Evolutionary conservation across 208 protist genomes (phyloP).

Genomic region (Angomonas ambiguus): DNA sequence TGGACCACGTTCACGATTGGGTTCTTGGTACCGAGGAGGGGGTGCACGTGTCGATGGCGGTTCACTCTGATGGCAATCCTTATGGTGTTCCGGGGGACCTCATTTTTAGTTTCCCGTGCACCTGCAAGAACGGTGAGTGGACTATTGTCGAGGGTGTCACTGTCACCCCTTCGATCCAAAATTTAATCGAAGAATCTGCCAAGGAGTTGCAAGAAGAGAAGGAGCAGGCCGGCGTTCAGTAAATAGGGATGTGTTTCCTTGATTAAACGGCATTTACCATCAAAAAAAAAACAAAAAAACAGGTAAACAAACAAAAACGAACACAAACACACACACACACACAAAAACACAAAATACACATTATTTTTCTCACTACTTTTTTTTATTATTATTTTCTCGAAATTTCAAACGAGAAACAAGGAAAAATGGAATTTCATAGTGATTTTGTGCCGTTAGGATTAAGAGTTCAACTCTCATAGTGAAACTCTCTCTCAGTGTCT

Average conservation of each 20-base stretch:
- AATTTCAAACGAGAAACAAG: slow-evolving; percentile 2
- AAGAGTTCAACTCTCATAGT: neutral
- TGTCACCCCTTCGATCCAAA: slow-evolving; percentile 20
- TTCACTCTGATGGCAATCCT: slow-evolving; percentile 84
- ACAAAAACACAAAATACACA: neutral
- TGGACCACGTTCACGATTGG: slow-evolving; percentile 77
- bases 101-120: slow-evolving; percentile 94
- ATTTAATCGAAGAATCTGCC: slow-evolving; percentile 29
- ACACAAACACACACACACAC: neutral
- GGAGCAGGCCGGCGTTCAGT: slow-evolving; percentile 14
- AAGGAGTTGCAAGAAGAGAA: slow-evolving; percentile 56
- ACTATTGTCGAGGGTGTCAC: slow-evolving; percentile 66
- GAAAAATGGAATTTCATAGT: too few species aligned
- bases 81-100: slow-evolving; percentile 90
- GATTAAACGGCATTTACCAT: neutral
- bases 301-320: neutral
- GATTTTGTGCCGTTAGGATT: neutral
- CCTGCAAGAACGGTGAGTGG: slow-evolving; percentile 78
- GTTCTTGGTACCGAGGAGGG: slow-evolving; percentile 52
- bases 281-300: slow-evolving; percentile 9
- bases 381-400: neutral
- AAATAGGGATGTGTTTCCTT: neutral
- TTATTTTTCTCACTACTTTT: slow-evolving; percentile 4
- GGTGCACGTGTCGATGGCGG: slow-evolving; percentile 90
- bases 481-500: neutral